phyloP scores from a whole-genome alignment of 202 grass and related monocot species.

The Schoenoplectus triqueter region DNA sequence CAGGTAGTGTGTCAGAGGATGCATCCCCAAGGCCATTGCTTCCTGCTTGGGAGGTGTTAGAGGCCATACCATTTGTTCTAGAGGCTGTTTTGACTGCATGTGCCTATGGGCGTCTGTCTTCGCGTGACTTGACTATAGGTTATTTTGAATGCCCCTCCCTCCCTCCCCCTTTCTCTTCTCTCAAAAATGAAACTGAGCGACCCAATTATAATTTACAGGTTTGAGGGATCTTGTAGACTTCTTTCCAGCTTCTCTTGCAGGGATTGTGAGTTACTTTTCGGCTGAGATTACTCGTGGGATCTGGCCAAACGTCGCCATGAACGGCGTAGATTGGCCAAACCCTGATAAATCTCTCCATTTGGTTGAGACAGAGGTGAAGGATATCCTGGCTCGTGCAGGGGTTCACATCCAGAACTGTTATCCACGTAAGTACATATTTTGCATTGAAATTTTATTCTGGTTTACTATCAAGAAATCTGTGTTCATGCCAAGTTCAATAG shows the following conservation, averaged over 20 bases:
- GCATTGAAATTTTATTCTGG: not conserved
- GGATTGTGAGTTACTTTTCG: conserved; percentile 89
- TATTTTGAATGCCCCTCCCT: conserved; percentile 29
- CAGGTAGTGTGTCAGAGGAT: conserved; percentile 65
- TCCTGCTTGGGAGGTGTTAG: conserved; percentile 94
- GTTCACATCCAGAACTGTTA: conserved; percentile 86
- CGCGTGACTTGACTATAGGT: conserved; percentile 94
- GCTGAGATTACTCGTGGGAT: conserved; percentile 99
- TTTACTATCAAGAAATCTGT: not conserved
- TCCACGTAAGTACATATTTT: conserved; percentile 68
- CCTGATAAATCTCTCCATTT: conserved; percentile 76
- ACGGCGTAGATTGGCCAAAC: conserved; percentile 95
- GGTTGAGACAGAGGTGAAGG: conserved; percentile 93
- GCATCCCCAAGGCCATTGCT: conserved; percentile 64
- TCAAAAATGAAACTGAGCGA: conserved; percentile 26
- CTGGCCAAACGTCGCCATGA: conserved; percentile 96
- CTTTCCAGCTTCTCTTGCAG: conserved; percentile 93
- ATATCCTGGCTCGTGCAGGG: conserved; percentile 89
- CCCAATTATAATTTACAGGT: conserved; percentile 53
- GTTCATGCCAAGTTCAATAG: not conserved
- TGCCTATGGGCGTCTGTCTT: conserved; percentile 88
- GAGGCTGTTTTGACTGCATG: conserved; percentile 97
- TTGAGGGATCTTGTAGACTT: conserved; percentile 95
- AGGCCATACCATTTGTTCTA: conserved; percentile 96
- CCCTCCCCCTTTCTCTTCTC: not conserved